Evolutionary conservation across 306 rosid species (phyloP), one percentile per base, ranked within the genome.

Genomic region (Malus sieversii): DNA sequence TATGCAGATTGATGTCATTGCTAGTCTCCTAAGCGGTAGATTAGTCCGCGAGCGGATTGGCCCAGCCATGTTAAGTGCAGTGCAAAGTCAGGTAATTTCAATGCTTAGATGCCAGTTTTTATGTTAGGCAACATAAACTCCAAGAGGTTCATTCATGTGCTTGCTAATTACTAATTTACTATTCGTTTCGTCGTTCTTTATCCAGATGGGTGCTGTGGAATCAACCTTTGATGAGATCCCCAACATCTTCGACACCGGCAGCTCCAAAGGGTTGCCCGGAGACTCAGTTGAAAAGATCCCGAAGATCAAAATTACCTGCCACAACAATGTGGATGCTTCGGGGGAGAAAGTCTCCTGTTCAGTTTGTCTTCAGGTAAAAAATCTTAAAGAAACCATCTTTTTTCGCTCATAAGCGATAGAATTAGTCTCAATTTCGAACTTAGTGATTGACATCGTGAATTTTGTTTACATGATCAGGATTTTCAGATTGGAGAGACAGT

Each of bases 61-160:
- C 77, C 99, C 98, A 0, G 99, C 99, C 64, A 96, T 96, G 97
- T 88, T 96, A 71, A 96, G 98, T 79, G 99, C 99, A 12, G 99
- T 96, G 30, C 99, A 96, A 83, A 96, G 98, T 81, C 99, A 92
- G 98, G 99, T 96, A 88, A 82, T 78, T 29, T 80, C 62, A 44
- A 72, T 82, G 68, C 78, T 70, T 53, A 15, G 58, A 46, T 55
- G 15, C 30, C 40, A 53, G 55, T 62, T 45, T 45, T 45, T 70
- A 57, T 11, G 70, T 59, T 6, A 64, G 71, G 63, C 13, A 35
- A 46, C 64, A 70, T 74, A 35, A 61, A 35, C 70, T 70, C 79
- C n/a, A 18, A 53, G 65, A 20, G 71, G 66, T 57, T 30, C 30
- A 25, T 73, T 80, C 63, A 30, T 65, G 6, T 82, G 80, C 82